Evolutionary conservation across 202 grass and related monocot species (phyloP).

Genomic region (Brachypodium distachyon): DNA sequence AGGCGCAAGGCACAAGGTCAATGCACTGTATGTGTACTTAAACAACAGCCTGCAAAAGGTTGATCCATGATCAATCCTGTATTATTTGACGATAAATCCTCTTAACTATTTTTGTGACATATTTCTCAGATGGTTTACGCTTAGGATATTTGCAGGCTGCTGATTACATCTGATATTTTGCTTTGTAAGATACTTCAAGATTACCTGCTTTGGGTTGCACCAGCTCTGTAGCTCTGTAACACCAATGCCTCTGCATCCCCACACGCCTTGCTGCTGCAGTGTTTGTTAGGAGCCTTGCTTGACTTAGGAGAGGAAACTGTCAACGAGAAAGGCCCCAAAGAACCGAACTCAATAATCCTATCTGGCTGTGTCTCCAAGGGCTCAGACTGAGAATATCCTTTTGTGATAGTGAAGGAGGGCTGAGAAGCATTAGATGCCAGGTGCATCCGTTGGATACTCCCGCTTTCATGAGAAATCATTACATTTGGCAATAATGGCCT

Average conservation of each 20-base stretch:
- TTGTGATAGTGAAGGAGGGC: not conserved
- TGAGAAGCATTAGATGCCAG: not conserved
- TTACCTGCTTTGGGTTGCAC: constrained; percentile 32
- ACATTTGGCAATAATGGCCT: not conserved
- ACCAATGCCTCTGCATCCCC: not conserved
- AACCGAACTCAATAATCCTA: constrained; percentile 47
- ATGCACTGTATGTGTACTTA: not conserved
- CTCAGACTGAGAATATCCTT: constrained; percentile 12
- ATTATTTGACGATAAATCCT: not conserved
- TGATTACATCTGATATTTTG: not conserved
- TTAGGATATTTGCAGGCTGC: not conserved
- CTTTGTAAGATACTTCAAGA: not conserved
- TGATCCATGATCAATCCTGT: not conserved
- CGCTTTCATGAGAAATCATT: not conserved
- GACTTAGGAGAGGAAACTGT: constrained; percentile 12
- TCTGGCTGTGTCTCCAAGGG: not conserved
- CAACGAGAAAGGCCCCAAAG: constrained; percentile 54
- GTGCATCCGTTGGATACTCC: not conserved
- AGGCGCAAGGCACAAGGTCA: not conserved
- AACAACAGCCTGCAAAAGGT: not conserved
- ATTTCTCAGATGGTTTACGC: not conserved
- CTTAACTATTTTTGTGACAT: not conserved
- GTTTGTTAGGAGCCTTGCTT: not conserved
- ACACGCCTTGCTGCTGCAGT: not conserved
- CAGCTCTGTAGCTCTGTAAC: not conserved